Conservation (phyloP, 1,139 yeast species). For the Suhomyces atakaporum region DNA sequence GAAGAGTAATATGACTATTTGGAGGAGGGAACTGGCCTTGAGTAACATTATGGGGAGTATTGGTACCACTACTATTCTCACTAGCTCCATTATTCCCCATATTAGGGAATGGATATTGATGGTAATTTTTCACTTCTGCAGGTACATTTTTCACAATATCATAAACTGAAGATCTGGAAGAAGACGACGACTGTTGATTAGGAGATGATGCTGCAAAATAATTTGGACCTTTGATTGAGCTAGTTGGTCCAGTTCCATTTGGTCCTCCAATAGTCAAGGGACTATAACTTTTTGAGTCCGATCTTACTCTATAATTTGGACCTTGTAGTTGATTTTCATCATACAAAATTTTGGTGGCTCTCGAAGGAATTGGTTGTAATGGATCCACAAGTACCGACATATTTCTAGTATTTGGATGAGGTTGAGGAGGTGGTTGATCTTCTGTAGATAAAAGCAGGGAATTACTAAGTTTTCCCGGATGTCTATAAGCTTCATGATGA, state of each 20-base stretch:
- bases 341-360: slow-evolving; percentile 10
- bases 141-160: slow-evolving; percentile 4
- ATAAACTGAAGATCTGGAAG: slow-evolving; percentile 11
- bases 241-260: slow-evolving; percentile 4
- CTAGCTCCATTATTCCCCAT: slow-evolving; percentile 7
- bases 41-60: neutral
- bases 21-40: slow-evolving; percentile 7
- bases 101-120: slow-evolving; percentile 18
- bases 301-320: slow-evolving; percentile 12
- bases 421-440: slow-evolving; percentile 4
- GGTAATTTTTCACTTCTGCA: slow-evolving; percentile 7
- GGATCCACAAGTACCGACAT: slow-evolving; percentile 38
- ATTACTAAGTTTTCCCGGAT: slow-evolving; percentile 9
- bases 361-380: slow-evolving; percentile 31
- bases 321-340: slow-evolving; percentile 9
- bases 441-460: slow-evolving; percentile 11
- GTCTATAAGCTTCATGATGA: slow-evolving; percentile 9
- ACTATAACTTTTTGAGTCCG: slow-evolving; percentile 17
- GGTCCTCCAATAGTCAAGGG: slow-evolving; percentile 17
- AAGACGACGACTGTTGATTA: slow-evolving; percentile 6
- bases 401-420: slow-evolving; percentile 11
- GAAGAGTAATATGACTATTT: neutral
- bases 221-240: slow-evolving; percentile 2
- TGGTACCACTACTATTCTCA: slow-evolving; percentile 6
- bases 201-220: slow-evolving; percentile 7